Conservation (phyloP, 352 stramenopile genomes). For the Globisporangium camurandrum region DNA sequence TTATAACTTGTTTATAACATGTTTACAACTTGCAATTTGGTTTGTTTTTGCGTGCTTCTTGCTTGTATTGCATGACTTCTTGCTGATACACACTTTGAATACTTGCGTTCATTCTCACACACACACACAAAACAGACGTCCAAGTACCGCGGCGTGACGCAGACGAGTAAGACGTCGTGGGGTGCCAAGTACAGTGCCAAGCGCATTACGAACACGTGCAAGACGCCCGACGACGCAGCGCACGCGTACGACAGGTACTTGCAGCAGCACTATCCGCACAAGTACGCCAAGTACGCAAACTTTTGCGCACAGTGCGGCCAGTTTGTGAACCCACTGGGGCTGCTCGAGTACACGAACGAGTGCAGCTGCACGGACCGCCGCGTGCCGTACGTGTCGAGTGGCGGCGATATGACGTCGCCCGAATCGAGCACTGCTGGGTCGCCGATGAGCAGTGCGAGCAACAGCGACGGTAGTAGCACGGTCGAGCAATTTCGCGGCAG, state of each 20-base stretch:
- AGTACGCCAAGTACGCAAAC: conserved; percentile 83
- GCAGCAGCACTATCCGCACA: conserved; percentile 73
- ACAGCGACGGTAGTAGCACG: conserved; percentile 14
- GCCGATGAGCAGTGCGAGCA: conserved; percentile 20
- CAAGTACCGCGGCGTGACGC: conserved; percentile 80
- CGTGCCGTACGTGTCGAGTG: conserved; percentile 14
- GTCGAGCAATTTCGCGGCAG: conserved; percentile 32
- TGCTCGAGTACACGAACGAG: conserved; percentile 68
- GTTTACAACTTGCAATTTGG: neutral
- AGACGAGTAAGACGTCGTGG: conserved; percentile 84
- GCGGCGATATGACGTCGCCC: conserved; percentile 11
- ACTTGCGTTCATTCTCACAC: neutral
- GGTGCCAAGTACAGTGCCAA: conserved; percentile 86
- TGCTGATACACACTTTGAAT: neutral
- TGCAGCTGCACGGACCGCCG: conserved; percentile 46
- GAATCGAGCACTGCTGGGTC: conserved; percentile 9
- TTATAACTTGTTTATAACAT: neutral
- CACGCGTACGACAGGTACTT: conserved; percentile 80
- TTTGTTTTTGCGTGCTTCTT: conserved; percentile 4
- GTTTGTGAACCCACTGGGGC: conserved; percentile 76
- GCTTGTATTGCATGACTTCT: conserved; percentile 5
- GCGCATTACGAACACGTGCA: conserved; percentile 84
- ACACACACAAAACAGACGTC: conserved; percentile 39
- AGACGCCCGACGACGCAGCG: conserved; percentile 79
- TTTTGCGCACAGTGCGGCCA: conserved; percentile 75